Evolutionary conservation across 2,329 filamentous ascomycete genomes (phyloP), one percentile per base, ranked within the genome.

Genomic region (Emmonsia crescens): DNA sequence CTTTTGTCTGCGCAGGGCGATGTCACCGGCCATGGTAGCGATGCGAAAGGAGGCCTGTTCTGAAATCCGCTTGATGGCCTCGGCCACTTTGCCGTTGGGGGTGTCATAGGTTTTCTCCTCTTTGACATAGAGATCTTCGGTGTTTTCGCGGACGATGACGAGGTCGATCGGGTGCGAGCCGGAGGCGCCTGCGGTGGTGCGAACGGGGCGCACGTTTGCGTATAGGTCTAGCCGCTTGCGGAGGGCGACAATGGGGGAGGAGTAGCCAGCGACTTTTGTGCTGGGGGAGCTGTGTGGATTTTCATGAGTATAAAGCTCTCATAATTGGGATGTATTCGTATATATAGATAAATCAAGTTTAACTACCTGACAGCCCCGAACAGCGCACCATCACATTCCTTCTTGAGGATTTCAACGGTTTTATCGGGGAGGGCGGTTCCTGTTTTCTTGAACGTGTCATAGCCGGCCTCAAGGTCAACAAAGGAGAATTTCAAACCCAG

Each of bases 71-170:
- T 99, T 99, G 79, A 97, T 93, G 55, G 94, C 94, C 80, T 97
- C 93, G 66, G 94, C 93, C 62, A 97, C 89, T 79, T 91, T 92
- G 75, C 88, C 87, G 60, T 80, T 76, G 42, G 87, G 80, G 38
- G 83, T 85, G 60, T 89, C 84, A 73, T 85, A 87, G 27, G 91
- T 96, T 75, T 82, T 87, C 80, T 99, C 94, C 76, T 97, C 89
- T 80, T 97, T 97, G 70, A 99, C 93, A 77, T 96, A 96, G 48
- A 99, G 83, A 75, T 99, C 94, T 80, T 99, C 94, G 38, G 94
- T 99, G 81, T 99, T 99, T 79, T 99, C 94, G 67, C 94, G 89
- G 61, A 97, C 94, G 71, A 97, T 99, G 71, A 99, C 94, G 75
- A 99, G 88, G 78, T 99, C 94, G 72, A 96, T 91, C 65, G 89